A percentile compares a stretch with the other conserved stretches of the same genome.
Conservation (phyloP, 106 monocot genomes). For the Dendrobium nobile region DNA sequence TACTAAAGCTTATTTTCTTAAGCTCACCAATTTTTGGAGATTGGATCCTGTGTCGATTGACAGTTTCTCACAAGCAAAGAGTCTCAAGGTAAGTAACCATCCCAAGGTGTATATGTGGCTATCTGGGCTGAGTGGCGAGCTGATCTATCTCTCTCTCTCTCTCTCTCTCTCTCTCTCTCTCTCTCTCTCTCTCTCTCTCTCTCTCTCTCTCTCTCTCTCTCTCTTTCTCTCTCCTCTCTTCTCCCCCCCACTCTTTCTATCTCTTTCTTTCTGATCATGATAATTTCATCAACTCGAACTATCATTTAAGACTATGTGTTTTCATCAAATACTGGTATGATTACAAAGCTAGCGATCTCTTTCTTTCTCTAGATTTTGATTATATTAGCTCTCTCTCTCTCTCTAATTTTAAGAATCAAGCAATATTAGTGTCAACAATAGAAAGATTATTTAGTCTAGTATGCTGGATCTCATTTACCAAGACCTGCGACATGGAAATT, state of each 20-base stretch:
- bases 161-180: background rate
- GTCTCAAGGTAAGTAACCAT: background rate
- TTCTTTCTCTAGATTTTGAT: background rate
- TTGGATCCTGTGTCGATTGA: background rate
- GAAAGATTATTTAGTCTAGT: background rate
- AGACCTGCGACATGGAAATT: background rate
- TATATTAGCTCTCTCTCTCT: slow-evolving; percentile 1
- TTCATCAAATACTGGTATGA: background rate
- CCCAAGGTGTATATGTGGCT: background rate
- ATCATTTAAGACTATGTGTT: background rate
- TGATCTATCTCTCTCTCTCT: background rate
- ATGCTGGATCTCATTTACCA: background rate
- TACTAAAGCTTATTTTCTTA: background rate
- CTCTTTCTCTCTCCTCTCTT: no score
- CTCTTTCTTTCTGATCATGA: no score
- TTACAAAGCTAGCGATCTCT: no score
- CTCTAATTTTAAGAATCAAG: background rate
- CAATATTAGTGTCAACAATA: background rate
- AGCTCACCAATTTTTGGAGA: background rate
- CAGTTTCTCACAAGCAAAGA: background rate
- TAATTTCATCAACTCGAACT: background rate
- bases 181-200: no score
- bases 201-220: no score
- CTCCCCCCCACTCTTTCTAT: no score
- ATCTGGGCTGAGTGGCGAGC: background rate